Evolutionary conservation across 2,329 filamentous ascomycete genomes (phyloP).

Genomic region (Penicillium sp.): DNA sequence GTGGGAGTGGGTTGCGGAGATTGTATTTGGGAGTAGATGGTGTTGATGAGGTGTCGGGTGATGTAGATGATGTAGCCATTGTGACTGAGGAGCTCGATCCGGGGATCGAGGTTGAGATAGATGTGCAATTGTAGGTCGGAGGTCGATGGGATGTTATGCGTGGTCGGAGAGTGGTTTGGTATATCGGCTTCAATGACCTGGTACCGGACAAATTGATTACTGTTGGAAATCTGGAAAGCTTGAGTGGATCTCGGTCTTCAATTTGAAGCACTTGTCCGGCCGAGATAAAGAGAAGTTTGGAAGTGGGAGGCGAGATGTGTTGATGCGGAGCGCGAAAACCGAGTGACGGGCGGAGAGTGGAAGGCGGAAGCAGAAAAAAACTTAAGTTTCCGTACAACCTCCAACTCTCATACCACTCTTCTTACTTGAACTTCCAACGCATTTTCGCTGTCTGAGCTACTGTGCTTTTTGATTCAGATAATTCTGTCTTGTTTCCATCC

Average conservation of each 20-base stretch:
- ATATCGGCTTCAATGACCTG: background rate
- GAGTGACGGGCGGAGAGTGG: slow-evolving; percentile 22
- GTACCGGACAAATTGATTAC: background rate
- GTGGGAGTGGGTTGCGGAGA: slow-evolving; percentile 69
- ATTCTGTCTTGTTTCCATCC: background rate
- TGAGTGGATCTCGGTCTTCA: background rate
- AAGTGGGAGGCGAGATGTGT: slow-evolving; percentile 15
- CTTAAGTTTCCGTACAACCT: slow-evolving; percentile 17
- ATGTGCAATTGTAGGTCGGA: slow-evolving; percentile 13
- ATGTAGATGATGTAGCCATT: slow-evolving; percentile 22
- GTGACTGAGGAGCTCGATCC: slow-evolving; percentile 15
- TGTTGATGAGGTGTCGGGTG: slow-evolving; percentile 21
- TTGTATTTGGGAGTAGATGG: slow-evolving; percentile 30
- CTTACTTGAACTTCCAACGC: background rate
- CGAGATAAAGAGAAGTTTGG: background rate
- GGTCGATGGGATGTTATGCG: slow-evolving; percentile 8
- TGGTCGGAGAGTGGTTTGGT: slow-evolving; percentile 2
- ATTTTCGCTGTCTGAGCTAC: background rate
- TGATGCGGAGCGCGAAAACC: slow-evolving; percentile 25
- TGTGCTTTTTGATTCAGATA: background rate
- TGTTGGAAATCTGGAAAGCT: background rate
- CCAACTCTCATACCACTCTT: slow-evolving; percentile 8
- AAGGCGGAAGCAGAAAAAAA: slow-evolving; percentile 25
- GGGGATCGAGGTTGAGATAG: slow-evolving; percentile 16
- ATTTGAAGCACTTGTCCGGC: background rate